Conservation (phyloP, 192 early-diverging fungal species). For the Phycomyces blakesleeanus region DNA sequence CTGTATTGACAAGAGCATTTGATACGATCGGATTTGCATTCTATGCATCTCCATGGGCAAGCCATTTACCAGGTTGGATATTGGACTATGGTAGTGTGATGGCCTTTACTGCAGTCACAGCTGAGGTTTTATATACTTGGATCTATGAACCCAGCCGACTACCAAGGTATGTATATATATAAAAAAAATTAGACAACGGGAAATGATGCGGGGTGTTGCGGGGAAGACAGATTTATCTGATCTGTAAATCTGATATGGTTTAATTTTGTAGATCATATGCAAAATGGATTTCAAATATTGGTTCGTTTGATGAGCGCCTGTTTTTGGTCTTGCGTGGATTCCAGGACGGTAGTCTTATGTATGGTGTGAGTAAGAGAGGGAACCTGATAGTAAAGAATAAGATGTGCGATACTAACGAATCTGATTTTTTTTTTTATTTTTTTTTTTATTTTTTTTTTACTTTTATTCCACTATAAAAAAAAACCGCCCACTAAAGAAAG, state of each 20-base stretch:
- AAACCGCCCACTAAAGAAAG: background rate
- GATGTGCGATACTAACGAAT: no score
- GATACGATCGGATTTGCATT: slow-evolving; percentile 45
- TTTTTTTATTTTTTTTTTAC: no score
- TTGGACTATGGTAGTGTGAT: slow-evolving; percentile 44
- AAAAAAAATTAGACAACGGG: no score
- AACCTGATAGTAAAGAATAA: no score
- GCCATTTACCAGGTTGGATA: slow-evolving; percentile 40
- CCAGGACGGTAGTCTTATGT: slow-evolving; percentile 36
- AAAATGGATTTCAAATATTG: slow-evolving; percentile 60
- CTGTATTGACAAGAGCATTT: slow-evolving; percentile 48
- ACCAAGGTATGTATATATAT: no score
- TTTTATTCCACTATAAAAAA: no score
- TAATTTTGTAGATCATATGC: slow-evolving; percentile 50
- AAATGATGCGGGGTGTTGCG: no score
- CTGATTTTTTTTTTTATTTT: no score
- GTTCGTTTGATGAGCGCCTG: slow-evolving; percentile 50
- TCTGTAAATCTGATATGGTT: background rate
- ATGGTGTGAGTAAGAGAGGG: slow-evolving; percentile 17
- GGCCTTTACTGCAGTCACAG: slow-evolving; percentile 48
- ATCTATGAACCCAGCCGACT: slow-evolving; percentile 50
- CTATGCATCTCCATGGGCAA: slow-evolving; percentile 24
- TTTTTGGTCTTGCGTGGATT: slow-evolving; percentile 43
- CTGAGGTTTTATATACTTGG: slow-evolving; percentile 65
- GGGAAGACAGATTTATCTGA: no score